Evolutionary conservation across 169 alveolate genomes (phyloP), one percentile per base, ranked within the genome.

Genomic region (Hepatocystis sp.): DNA sequence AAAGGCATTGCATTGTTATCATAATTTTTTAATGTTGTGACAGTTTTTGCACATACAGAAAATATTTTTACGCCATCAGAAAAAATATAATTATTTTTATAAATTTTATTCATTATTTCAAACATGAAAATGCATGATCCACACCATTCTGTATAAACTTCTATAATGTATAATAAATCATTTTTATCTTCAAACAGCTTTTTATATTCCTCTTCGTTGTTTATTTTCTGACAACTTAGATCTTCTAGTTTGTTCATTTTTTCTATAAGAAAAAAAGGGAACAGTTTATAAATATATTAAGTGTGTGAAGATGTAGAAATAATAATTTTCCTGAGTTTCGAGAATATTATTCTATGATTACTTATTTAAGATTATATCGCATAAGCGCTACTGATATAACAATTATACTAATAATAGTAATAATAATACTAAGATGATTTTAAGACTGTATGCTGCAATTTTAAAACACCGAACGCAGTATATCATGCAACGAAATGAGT

Each of bases 1-100:
- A 81, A 81, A n/a, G 89, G 89, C 60, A 23, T 81, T n/a, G 84
- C 44, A 63, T 63, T 81, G 19, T 81, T 81, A 28, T 81, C 84
- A 23, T 81, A 81, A 39, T 63, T 81, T 81, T 81, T 81, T 63
- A 81, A 63, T 32, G 89, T 61, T 4, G 84, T 25, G 21, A 63
- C 51, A n/a, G 49, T 81, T 34, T 51, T 39, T 53, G 89, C 89
- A 40, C 89, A 81, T 19, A 81, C 71, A 30, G 89, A 25, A 61
- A 81, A 51, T 81, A 81, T 51, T 52, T 51, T 81, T 46, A 81
- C 89, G 42, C 49, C 42, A 28, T 81, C 84, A 1, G 67, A 61
- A 52, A 81, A 81, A 44, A 55, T 4, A 47, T 19, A 63, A 63
- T 81, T 61, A 23, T 44, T 42, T 32, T 81, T 81, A 66, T 81